Evolutionary conservation across 371 early-diverging fungal genomes (phyloP), one percentile per base, ranked within the genome.

Genomic region (Entomophthora muscae): DNA sequence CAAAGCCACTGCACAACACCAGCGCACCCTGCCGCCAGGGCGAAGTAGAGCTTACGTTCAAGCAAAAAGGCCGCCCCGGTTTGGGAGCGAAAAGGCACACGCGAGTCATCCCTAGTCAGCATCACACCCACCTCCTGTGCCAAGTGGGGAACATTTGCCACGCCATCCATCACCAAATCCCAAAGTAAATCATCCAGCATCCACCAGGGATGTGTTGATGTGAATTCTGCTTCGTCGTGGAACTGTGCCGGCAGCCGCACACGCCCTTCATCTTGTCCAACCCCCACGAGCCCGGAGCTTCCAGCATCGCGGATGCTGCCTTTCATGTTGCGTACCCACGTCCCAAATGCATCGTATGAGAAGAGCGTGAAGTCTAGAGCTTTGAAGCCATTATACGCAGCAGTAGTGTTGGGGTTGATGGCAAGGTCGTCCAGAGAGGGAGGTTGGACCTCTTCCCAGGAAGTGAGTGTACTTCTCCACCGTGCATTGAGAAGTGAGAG

Each of bases 151-250:
- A 32, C 21, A 51, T 23, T 5, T 33, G 26, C 17, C 17, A 42
- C 42, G 21, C 26, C 24, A 32, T 29, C 61, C 31, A 61, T 61
- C 23, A 32, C 24, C 3, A 32, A 51, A 26, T 32, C 61, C 31
- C 31, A 61, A 23, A 30, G 31, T 32, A 61, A 22, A 31, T 61
- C 42, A 21, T 26, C 24, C 21, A 32, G 24, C 5, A 23, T 21
- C 61, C 61, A 61, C 61, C 61, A 61, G 1, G 61, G 61, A 61
- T 61, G 61, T 3, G 61, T 61, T 2, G 61, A 29, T 2, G 61
- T 61, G 32, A 61, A 61, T 21, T 61, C 42, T 24, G 42, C 24
- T 1, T 21, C 61, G 10, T 2, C 3, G 10, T 7, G 13, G 42
- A 32, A 24, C 24, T 32, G 24, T 1, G 42, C 3, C 5, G 61